These are phyloP conservation scores for Phoma sp. DNA, from an alignment of 2,329 filamentous ascomycete genomes.

Conservation along the genomic window DNA sequence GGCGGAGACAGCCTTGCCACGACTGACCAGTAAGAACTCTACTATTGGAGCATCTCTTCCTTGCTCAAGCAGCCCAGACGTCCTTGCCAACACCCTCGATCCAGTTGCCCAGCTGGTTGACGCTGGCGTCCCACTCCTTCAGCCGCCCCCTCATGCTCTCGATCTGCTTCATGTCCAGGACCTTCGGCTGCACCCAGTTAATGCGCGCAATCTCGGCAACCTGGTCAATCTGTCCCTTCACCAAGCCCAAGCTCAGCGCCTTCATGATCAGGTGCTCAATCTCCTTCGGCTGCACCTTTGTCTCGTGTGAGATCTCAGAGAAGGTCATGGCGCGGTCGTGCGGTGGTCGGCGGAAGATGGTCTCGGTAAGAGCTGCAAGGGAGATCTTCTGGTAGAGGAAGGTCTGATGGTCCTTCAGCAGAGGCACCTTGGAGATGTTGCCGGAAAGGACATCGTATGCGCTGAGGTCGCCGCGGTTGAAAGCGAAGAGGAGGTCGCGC, in stretches of 20 bases:
- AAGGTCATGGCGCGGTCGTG: constrained; percentile 97
- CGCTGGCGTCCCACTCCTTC: constrained; percentile 93
- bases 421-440: constrained; percentile 79
- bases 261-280: constrained; percentile 99
- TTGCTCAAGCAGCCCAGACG: constrained; percentile 78
- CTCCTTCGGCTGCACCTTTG: constrained; percentile 87
- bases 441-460: constrained; percentile 85
- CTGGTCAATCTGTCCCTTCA: constrained; percentile 94
- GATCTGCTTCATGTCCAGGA: constrained; percentile 94
- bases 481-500: constrained; percentile 93
- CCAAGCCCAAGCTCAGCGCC: constrained; percentile 88
- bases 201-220: constrained; percentile 93
- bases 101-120: constrained; percentile 96
- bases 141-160: constrained; percentile 87
- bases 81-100: constrained; percentile 93
- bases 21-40: not conserved
- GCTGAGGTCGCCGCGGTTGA: constrained; percentile 91
- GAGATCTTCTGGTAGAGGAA: constrained; percentile 98
- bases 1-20: constrained; percentile 1
- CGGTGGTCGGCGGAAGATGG: constrained; percentile 92
- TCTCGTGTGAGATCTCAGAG: constrained; percentile 85
- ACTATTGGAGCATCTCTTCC: not conserved
- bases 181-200: constrained; percentile 99
- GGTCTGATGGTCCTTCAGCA: constrained; percentile 79
- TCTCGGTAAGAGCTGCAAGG: constrained; percentile 92